These are phyloP conservation scores for maize (Zea mays) DNA, from an alignment of 176 grass and related monocot genomes.

Conservation along the genomic window DNA sequence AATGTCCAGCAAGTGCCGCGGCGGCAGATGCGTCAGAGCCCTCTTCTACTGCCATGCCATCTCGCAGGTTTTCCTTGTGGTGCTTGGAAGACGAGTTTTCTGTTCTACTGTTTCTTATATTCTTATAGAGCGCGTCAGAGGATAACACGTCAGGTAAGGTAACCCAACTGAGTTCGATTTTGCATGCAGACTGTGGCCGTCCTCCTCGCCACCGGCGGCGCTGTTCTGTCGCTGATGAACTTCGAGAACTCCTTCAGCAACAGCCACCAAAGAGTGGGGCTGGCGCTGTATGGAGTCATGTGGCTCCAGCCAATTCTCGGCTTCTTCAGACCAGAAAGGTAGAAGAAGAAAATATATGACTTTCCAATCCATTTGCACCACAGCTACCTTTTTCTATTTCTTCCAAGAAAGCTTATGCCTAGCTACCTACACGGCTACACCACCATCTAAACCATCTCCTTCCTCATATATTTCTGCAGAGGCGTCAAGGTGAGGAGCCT, in stretches of 20 bases:
- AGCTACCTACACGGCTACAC: no score
- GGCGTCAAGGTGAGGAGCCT: constrained; percentile 67
- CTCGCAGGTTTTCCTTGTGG: constrained; percentile 48
- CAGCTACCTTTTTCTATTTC: not conserved
- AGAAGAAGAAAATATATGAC: not conserved
- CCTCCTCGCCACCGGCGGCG: constrained; percentile 68
- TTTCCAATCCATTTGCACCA: not conserved
- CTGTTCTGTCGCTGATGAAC: constrained; percentile 69
- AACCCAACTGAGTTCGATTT: not conserved
- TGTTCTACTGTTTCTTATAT: not conserved
- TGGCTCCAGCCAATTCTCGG: constrained; percentile 87
- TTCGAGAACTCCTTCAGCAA: constrained; percentile 98
- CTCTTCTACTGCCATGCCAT: constrained; percentile 87
- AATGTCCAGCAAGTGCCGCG: constrained; percentile 60
- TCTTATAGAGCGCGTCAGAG: not conserved
- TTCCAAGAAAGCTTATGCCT: constrained; percentile 1
- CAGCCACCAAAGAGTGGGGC: constrained; percentile 78
- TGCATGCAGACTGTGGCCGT: constrained; percentile 63
- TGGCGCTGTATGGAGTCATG: constrained; percentile 75
- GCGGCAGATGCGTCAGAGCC: constrained; percentile 43
- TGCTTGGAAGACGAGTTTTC: not conserved
- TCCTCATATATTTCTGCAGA: constrained; percentile 37
- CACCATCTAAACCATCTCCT: not conserved
- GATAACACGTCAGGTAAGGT: not conserved
- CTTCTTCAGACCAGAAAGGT: constrained; percentile 90